Evolutionary conservation across 495 filamentous ascomycete species (phyloP).

Genomic region (Coniosporium apollinis): DNA sequence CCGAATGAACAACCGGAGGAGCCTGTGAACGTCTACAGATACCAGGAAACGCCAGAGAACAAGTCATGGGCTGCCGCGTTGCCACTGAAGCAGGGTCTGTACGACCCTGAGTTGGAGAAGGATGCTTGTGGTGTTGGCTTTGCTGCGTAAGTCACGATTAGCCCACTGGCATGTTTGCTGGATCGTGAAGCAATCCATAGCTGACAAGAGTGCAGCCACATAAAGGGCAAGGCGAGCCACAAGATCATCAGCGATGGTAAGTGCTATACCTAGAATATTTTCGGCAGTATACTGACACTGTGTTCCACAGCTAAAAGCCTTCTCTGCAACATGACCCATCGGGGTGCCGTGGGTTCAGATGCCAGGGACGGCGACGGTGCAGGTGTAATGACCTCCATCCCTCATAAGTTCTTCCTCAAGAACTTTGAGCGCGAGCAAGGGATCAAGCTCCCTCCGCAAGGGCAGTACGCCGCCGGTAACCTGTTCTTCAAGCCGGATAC

Average conservation of each 20-base stretch:
- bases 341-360: constrained; percentile 94
- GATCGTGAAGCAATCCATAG: constrained; percentile 1
- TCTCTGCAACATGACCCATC: constrained; percentile 99
- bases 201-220: constrained; percentile 43
- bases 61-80: constrained; percentile 89
- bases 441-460: constrained; percentile 67
- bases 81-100: constrained; percentile 94
- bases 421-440: constrained; percentile 86
- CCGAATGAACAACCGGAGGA: too few species aligned
- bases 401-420: constrained; percentile 97
- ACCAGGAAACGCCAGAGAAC: constrained; percentile 69
- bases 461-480: constrained; percentile 95
- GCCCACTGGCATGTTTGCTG: too few species aligned
- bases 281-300: constrained; percentile 1
- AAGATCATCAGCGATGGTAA: constrained; percentile 99
- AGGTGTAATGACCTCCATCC: constrained; percentile 98
- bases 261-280: constrained; percentile 18
- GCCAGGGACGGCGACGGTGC: constrained; percentile 95
- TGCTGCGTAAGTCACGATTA: constrained; percentile 79
- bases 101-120: constrained; percentile 92
- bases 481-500: constrained; percentile 96
- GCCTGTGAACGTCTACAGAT: constrained; percentile 54
- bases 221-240: constrained; percentile 94
- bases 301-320: constrained; percentile 57
- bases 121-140: constrained; percentile 99